Percentiles rank a stretch among this genome's conserved stretches.
Conservation (phyloP, 768 basidiomycete genomes). For the Leccinum subtestaceum region DNA sequence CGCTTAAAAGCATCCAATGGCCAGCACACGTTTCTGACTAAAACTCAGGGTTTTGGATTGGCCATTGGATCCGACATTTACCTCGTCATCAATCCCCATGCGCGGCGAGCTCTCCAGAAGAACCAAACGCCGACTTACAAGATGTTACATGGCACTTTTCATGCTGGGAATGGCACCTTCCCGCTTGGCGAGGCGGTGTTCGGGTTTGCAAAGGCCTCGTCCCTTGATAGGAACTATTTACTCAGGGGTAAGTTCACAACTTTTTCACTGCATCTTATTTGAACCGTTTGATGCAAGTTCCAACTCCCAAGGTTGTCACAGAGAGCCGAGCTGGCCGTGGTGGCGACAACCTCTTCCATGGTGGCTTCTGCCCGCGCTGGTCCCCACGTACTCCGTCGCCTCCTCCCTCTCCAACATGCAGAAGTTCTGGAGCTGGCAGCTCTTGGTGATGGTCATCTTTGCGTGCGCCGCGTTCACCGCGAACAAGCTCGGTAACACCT, state of each 20-base stretch:
- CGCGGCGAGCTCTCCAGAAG: conserved; percentile 37
- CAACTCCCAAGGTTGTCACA: conserved; percentile 58
- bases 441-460: conserved; percentile 79
- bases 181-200: conserved; percentile 43
- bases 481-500: conserved; percentile 58
- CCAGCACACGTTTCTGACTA: conserved; percentile 3
- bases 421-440: conserved; percentile 62
- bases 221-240: conserved; percentile 31
- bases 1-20: neutral
- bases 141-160: conserved; percentile 55
- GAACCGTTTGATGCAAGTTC: too few species aligned
- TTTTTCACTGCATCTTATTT: neutral
- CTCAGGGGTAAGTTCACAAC: conserved; percentile 23
- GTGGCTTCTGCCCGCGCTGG: conserved; percentile 77
- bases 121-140: conserved; percentile 38
- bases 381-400: conserved; percentile 71
- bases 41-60: conserved; percentile 70
- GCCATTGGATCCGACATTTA: conserved; percentile 83
- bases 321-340: conserved; percentile 75
- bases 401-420: conserved; percentile 80
- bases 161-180: conserved; percentile 46
- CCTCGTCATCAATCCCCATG: conserved; percentile 62
- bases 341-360: conserved; percentile 74
- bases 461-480: conserved; percentile 73
- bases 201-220: conserved; percentile 39